Conservation (phyloP, 768 basidiomycete species). For the Cubamyces lactineus region DNA sequence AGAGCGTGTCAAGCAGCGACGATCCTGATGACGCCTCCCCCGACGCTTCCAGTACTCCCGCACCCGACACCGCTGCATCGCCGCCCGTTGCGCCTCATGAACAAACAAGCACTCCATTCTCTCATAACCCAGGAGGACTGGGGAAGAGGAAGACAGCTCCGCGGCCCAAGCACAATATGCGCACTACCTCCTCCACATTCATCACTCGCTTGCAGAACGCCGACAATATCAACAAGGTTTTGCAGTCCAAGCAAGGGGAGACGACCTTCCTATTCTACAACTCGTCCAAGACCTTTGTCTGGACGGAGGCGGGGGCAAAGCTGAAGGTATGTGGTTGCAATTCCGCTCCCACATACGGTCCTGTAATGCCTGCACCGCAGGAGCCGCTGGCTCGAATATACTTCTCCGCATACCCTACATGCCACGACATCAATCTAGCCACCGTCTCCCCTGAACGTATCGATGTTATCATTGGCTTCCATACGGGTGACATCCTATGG, state of each 20-base stretch:
- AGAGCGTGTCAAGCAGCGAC: constrained; percentile 82
- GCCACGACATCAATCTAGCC: constrained; percentile 81
- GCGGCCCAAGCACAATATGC: constrained; percentile 88
- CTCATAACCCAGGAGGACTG: constrained; percentile 45
- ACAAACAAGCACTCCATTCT: constrained; percentile 62
- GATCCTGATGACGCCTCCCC: constrained; percentile 64
- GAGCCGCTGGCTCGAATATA: constrained; percentile 85
- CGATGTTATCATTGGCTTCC: constrained; percentile 91
- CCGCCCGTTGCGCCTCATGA: constrained; percentile 47
- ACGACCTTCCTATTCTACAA: constrained; percentile 88
- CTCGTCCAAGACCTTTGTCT: constrained; percentile 78
- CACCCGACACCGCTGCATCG: constrained; percentile 32
- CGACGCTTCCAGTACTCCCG: constrained; percentile 34
- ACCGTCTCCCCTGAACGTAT: constrained; percentile 80
- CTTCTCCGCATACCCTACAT: constrained; percentile 87
- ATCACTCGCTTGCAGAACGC: constrained; percentile 83
- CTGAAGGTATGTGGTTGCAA: constrained; percentile 61
- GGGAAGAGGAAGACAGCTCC: constrained; percentile 67
- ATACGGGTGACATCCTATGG: constrained; percentile 96
- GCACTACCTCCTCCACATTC: constrained; percentile 91
- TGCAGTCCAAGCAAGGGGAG: constrained; percentile 84
- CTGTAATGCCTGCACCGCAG: constrained; percentile 43
- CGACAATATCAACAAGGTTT: constrained; percentile 72
- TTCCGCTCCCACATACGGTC: not conserved
- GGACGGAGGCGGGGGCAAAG: constrained; percentile 86